These are phyloP conservation scores for Colletotrichum agaves DNA, from an alignment of 2,329 filamentous ascomycete species.

Conservation along the genomic window DNA sequence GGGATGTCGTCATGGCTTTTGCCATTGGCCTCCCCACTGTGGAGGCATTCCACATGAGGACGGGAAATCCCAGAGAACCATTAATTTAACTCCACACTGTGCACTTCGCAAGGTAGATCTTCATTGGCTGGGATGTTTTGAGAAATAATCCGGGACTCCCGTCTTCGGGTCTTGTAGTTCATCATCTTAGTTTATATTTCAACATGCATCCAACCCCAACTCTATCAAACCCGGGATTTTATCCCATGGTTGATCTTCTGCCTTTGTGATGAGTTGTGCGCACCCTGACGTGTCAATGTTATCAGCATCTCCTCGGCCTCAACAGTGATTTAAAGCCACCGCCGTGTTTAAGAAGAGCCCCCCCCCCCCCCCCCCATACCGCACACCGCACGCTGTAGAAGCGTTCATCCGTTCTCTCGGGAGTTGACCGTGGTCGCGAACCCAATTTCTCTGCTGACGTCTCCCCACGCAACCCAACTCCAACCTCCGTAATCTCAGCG, in stretches of 20 bases:
- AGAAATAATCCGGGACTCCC: not conserved
- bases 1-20: slow-evolving; percentile 32
- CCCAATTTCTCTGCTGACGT: not conserved
- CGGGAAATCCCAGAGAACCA: too few relatives aligned
- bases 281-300: too few relatives aligned
- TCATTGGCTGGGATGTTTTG: not conserved
- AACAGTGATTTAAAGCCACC: not conserved
- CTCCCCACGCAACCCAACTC: slow-evolving; percentile 31
- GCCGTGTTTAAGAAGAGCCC: not conserved
- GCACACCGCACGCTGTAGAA: not conserved
- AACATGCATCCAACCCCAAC: too few relatives aligned
- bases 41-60: not conserved
- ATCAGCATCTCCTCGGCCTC: too few relatives aligned
- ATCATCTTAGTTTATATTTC: too few relatives aligned
- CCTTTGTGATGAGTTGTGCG: too few relatives aligned
- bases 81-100: not conserved
- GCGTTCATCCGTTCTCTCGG: slow-evolving; percentile 23
- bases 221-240: too few relatives aligned
- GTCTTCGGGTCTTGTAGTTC: not conserved
- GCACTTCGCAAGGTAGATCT: not conserved
- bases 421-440: slow-evolving; percentile 25
- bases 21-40: slow-evolving; percentile 9
- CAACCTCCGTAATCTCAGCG: slow-evolving; percentile 26
- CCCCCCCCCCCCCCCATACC: slow-evolving; percentile 1
- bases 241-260: too few relatives aligned